phyloP scores from a whole-genome alignment of 768 basidiomycete genomes.

The Zangia roseola region DNA sequence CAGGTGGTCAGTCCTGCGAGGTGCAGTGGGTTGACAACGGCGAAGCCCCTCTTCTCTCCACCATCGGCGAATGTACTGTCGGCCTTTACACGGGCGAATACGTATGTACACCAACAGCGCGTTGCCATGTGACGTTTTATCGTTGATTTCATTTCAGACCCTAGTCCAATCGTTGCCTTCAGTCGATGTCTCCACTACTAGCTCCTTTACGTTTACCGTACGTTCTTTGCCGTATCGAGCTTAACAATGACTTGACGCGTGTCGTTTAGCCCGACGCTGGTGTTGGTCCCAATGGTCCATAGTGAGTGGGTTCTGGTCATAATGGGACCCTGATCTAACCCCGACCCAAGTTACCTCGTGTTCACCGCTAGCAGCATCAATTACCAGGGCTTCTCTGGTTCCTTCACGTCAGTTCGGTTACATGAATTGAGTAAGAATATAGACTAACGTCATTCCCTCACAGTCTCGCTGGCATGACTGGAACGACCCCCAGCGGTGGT shows the following conservation, averaged over 20 bases:
- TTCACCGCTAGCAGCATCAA: constrained; percentile 42
- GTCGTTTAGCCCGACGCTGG: constrained; percentile 47
- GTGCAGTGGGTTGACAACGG: constrained; percentile 71
- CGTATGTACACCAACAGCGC: constrained; percentile 36
- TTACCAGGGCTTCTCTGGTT: constrained; percentile 49
- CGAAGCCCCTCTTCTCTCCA: constrained; percentile 41
- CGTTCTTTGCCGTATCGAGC: constrained; percentile 10
- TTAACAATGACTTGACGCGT: background rate
- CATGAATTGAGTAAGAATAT: background rate
- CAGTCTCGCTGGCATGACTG: constrained; percentile 60
- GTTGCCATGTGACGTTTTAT: background rate
- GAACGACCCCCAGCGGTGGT: constrained; percentile 37
- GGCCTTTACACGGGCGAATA: constrained; percentile 57
- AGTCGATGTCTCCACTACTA: constrained; percentile 48
- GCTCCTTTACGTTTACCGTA: constrained; percentile 58
- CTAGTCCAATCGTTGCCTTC: constrained; percentile 57
- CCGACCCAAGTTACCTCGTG: constrained; percentile 52
- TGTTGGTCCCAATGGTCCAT: constrained; percentile 54
- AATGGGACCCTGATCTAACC: constrained; percentile 4
- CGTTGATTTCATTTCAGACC: constrained; percentile 34
- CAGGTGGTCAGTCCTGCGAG: constrained; percentile 51
- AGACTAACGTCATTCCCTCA: constrained; percentile 3
- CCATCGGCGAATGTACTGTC: constrained; percentile 52
- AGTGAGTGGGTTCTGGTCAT: constrained; percentile 41
- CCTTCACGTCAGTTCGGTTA: constrained; percentile 48